phyloP scores from a whole-genome alignment of 768 basidiomycete genomes.

The Mrakia gelida region DNA sequence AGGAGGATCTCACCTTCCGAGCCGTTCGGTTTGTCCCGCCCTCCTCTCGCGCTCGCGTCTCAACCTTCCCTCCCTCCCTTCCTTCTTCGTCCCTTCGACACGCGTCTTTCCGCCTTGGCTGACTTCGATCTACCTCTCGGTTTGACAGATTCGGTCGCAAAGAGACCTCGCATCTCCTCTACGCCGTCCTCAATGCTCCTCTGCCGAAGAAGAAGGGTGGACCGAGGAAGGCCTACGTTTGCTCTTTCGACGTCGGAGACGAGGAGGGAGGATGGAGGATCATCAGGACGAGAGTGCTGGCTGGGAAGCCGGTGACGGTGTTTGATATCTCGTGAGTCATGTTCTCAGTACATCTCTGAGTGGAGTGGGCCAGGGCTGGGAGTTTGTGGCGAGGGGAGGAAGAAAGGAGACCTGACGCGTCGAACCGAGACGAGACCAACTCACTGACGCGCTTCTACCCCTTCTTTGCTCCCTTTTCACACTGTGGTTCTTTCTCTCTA shows the following conservation, averaged over 20 bases:
- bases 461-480: neutral
- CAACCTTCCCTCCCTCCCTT: neutral
- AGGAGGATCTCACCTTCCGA: slow-evolving; percentile 37
- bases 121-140: neutral
- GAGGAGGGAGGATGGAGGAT: slow-evolving; percentile 49
- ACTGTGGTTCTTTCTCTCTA: neutral
- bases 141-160: slow-evolving; percentile 23
- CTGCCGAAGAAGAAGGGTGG: slow-evolving; percentile 36
- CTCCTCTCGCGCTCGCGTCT: neutral
- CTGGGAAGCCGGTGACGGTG: slow-evolving; percentile 74
- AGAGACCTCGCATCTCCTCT: slow-evolving; percentile 37
- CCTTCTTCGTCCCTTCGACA: too few species aligned
- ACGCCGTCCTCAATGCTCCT: slow-evolving; percentile 42
- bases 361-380: too few species aligned
- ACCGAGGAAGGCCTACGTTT: slow-evolving; percentile 38
- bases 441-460: too few species aligned
- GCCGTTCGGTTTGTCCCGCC: slow-evolving; percentile 39
- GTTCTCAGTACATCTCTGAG: too few species aligned
- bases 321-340: slow-evolving; percentile 74
- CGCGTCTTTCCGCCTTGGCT: neutral
- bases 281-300: slow-evolving; percentile 64
- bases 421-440: neutral
- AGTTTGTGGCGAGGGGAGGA: neutral
- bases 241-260: slow-evolving; percentile 23
- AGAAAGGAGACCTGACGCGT: neutral